Conservation (phyloP, 1,139 yeast genomes). For the Trichomonascaceae sp. region DNA sequence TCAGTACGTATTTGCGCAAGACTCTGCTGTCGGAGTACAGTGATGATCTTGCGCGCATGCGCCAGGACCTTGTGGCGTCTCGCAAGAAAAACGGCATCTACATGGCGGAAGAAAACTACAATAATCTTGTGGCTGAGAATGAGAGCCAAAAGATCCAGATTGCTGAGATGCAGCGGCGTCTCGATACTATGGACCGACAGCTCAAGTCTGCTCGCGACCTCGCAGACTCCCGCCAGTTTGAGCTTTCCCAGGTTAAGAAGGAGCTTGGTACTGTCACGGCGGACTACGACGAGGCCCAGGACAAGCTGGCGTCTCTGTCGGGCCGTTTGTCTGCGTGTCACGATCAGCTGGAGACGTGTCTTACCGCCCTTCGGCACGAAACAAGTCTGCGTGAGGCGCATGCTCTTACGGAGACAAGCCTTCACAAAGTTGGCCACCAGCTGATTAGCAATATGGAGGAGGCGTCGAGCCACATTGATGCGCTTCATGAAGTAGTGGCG, state of each 20-base stretch:
- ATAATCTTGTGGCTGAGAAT: constrained; percentile 33
- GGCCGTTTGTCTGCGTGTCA: constrained; percentile 12
- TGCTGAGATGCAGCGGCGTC: constrained; percentile 35
- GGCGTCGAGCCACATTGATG: neutral
- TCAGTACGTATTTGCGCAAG: constrained; percentile 38
- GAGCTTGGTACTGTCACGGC: constrained; percentile 15
- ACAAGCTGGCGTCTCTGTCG: neutral
- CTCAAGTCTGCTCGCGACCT: constrained; percentile 24
- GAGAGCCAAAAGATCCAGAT: constrained; percentile 34
- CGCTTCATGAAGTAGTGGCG: constrained; percentile 1
- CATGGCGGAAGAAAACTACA: constrained; percentile 40
- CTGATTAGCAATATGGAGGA: constrained; percentile 17
- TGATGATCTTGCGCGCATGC: constrained; percentile 42
- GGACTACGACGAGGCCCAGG: constrained; percentile 8
- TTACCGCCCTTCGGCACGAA: constrained; percentile 16
- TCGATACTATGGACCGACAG: constrained; percentile 34
- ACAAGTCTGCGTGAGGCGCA: constrained; percentile 19
- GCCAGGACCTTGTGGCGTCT: constrained; percentile 49
- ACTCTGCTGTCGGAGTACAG: constrained; percentile 37
- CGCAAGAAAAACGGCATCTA: constrained; percentile 56
- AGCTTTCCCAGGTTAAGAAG: constrained; percentile 15
- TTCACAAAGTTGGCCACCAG: constrained; percentile 17
- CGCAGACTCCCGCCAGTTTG: constrained; percentile 17
- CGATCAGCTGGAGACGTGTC: constrained; percentile 11
- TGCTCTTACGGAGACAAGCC: constrained; percentile 20